phyloP scores from a whole-genome alignment of 169 alveolate species.

The Plasmodium gaboni region DNA sequence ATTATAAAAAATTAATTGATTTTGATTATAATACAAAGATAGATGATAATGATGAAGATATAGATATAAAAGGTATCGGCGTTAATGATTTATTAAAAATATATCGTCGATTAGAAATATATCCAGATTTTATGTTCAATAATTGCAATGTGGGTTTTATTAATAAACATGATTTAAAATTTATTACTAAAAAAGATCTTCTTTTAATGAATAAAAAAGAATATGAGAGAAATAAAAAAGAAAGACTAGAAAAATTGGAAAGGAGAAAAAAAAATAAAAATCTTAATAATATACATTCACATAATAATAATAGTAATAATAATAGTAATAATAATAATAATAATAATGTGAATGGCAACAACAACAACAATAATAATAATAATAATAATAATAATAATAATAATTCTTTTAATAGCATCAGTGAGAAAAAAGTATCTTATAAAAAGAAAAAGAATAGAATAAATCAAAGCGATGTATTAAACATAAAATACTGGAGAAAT shows the following conservation, averaged over 20 bases:
- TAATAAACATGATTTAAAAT: conserved; percentile 21
- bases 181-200: conserved; percentile 24
- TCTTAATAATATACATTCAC: neutral
- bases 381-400: neutral
- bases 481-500: conserved; percentile 68
- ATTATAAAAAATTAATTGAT: conserved; percentile 41
- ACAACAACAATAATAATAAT: neutral
- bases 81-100: conserved; percentile 51
- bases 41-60: conserved; percentile 53
- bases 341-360: neutral
- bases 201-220: conserved; percentile 28
- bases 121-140: conserved; percentile 39
- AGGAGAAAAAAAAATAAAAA: conserved; percentile 1
- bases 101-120: conserved; percentile 32
- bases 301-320: neutral
- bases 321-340: too few relatives aligned
- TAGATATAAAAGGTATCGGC: conserved; percentile 38
- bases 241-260: neutral
- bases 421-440: neutral
- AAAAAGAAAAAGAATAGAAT: conserved; percentile 15
- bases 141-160: conserved; percentile 29
- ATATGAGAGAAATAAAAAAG: conserved; percentile 12
- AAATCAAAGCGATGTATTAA: conserved; percentile 21
- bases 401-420: neutral
- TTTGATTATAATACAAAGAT: conserved; percentile 45